phyloP scores from a whole-genome alignment of 129 eudicot species.

The Tanacetum coccineum region DNA sequence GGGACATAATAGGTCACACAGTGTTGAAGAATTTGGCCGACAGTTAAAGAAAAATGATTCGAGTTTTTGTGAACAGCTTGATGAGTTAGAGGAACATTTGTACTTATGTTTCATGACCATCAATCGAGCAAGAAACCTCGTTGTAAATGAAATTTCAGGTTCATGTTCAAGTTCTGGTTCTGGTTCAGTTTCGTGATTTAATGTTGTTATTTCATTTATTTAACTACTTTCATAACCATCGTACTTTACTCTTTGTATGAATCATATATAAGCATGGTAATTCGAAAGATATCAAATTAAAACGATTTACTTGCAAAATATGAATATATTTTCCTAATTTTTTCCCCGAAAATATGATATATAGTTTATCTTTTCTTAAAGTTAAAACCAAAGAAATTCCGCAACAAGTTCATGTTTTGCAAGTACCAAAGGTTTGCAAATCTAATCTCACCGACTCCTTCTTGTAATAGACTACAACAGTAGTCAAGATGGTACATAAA shows the following conservation, averaged over 20 bases:
- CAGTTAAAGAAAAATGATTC: slow-evolving; percentile 54
- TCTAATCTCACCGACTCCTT: too few relatives aligned
- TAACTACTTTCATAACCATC: neutral
- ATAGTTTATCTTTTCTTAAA: neutral
- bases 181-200: slow-evolving; percentile 17
- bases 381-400: neutral
- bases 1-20: slow-evolving; percentile 57
- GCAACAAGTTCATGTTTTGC: neutral
- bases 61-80: slow-evolving; percentile 64
- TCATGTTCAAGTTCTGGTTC: slow-evolving; percentile 13
- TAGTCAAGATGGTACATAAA: slow-evolving; percentile 1
- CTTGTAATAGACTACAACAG: too few relatives aligned
- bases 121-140: slow-evolving; percentile 76
- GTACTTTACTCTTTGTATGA: neutral
- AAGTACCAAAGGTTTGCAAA: neutral
- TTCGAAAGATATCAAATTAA: neutral
- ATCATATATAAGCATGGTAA: neutral
- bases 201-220: neutral
- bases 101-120: slow-evolving; percentile 82
- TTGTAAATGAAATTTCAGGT: slow-evolving; percentile 45
- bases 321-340: neutral
- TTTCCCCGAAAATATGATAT: neutral
- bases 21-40: slow-evolving; percentile 51
- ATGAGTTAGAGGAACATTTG: slow-evolving; percentile 85
- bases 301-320: neutral